A percentile compares a stretch with the other conserved stretches of the same genome.
phyloP scores from a whole-genome alignment of 2,329 filamentous ascomycete species.

The Beauveria medogensis region DNA sequence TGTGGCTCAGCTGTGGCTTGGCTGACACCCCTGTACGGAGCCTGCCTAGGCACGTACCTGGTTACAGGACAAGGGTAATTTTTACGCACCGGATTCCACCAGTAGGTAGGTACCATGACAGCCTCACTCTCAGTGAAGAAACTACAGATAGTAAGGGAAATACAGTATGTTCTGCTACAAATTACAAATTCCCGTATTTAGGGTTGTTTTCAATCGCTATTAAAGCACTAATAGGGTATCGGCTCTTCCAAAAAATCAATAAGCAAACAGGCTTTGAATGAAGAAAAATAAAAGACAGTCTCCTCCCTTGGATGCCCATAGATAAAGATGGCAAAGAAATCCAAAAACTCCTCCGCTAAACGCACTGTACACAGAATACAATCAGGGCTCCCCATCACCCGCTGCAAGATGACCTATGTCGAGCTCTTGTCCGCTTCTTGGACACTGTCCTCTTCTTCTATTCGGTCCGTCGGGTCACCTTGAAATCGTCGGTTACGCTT shows the following conservation, averaged over 20 bases:
- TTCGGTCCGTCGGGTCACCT: conserved; percentile 26
- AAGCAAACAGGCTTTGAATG: conserved; percentile 1
- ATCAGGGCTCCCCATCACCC: background rate
- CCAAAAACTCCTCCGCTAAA: conserved; percentile 4
- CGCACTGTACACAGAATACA: background rate
- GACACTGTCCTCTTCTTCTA: conserved; percentile 28
- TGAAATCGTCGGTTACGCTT: conserved; percentile 27
- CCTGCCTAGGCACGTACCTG: background rate
- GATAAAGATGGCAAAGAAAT: background rate
- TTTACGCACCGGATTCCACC: no score
- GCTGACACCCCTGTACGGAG: background rate
- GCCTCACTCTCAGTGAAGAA: no score
- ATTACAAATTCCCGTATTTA: background rate
- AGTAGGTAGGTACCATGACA: no score
- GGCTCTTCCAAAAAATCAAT: background rate
- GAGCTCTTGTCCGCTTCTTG: background rate
- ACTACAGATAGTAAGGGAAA: no score
- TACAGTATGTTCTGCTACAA: background rate
- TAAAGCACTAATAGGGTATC: conserved; percentile 7
- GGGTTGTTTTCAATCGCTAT: conserved; percentile 6
- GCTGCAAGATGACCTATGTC: background rate
- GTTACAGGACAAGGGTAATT: no score
- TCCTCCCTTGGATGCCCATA: background rate
- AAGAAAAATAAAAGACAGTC: background rate
- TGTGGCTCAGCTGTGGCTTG: conserved; percentile 8